Evolutionary conservation across 176 grass and related monocot species (phyloP).

Genomic region (Oryza rufipogon): DNA sequence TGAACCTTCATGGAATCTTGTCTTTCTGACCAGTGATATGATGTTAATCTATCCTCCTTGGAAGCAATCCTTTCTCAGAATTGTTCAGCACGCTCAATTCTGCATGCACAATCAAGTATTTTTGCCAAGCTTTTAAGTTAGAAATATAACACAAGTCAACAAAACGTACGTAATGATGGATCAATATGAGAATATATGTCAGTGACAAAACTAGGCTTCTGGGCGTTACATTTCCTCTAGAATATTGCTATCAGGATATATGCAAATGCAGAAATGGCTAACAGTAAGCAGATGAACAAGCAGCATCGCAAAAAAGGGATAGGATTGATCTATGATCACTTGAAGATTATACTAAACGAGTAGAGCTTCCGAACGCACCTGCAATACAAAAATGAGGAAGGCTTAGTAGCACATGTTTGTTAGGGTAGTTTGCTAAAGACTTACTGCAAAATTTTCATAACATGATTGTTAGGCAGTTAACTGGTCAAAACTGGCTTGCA

Average conservation of each 20-base stretch:
- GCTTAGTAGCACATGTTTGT: background rate
- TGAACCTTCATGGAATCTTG: conserved; percentile 47
- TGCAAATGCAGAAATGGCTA: too few species aligned
- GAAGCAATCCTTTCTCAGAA: background rate
- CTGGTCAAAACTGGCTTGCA: background rate
- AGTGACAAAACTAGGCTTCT: background rate
- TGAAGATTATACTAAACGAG: too few species aligned
- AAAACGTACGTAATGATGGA: background rate
- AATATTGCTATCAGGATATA: conserved; percentile 8
- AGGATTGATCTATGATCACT: too few species aligned
- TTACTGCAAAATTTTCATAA: too few species aligned
- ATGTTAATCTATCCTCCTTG: conserved; percentile 45
- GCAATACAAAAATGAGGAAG: background rate
- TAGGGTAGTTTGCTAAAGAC: background rate
- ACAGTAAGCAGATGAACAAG: too few species aligned
- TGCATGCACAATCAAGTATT: background rate
- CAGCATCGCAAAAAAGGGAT: too few species aligned
- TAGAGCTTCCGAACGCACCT: background rate
- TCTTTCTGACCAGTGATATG: conserved; percentile 28
- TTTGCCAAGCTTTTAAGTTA: background rate
- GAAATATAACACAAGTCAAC: background rate
- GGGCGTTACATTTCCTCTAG: background rate
- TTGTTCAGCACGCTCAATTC: background rate
- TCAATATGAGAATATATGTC: background rate
- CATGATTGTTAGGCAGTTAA: background rate